Evolutionary conservation across 2,329 filamentous ascomycete species (phyloP).

Genomic region (Alternaria metachromatica): DNA sequence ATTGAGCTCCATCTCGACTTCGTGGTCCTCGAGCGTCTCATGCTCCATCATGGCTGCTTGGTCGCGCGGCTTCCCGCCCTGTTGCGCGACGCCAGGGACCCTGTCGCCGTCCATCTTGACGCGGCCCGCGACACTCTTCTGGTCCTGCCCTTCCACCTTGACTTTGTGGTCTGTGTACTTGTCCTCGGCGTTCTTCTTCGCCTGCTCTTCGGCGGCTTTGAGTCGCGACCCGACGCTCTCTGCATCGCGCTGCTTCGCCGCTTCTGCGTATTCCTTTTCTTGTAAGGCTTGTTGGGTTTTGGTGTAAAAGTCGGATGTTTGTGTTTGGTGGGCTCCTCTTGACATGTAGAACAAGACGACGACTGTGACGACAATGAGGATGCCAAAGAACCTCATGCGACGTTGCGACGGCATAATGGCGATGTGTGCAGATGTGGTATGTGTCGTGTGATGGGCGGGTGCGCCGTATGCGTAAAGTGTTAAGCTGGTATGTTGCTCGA

Average conservation of each 20-base stretch:
- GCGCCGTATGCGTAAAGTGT: background rate
- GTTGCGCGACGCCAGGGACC: constrained; percentile 51
- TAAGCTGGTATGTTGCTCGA: background rate
- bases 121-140: constrained; percentile 61
- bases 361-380: constrained; percentile 69
- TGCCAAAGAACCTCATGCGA: constrained; percentile 70
- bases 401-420: constrained; percentile 56
- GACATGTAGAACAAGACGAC: constrained; percentile 77
- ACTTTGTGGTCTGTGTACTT: constrained; percentile 62
- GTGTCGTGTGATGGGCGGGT: constrained; percentile 11
- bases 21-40: constrained; percentile 66
- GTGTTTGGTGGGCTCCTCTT: constrained; percentile 61
- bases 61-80: constrained; percentile 51
- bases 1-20: constrained; percentile 75
- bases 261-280: constrained; percentile 44
- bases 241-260: constrained; percentile 56
- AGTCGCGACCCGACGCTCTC: constrained; percentile 66
- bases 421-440: constrained; percentile 6
- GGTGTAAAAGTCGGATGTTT: constrained; percentile 63
- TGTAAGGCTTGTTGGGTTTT: constrained; percentile 62
- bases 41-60: constrained; percentile 51
- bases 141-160: constrained; percentile 45
- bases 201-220: constrained; percentile 71
- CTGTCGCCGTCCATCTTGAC: constrained; percentile 56
- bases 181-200: constrained; percentile 71